Conservation (phyloP, 2,329 filamentous ascomycete species). For the Zasmidium citrigriseum region DNA sequence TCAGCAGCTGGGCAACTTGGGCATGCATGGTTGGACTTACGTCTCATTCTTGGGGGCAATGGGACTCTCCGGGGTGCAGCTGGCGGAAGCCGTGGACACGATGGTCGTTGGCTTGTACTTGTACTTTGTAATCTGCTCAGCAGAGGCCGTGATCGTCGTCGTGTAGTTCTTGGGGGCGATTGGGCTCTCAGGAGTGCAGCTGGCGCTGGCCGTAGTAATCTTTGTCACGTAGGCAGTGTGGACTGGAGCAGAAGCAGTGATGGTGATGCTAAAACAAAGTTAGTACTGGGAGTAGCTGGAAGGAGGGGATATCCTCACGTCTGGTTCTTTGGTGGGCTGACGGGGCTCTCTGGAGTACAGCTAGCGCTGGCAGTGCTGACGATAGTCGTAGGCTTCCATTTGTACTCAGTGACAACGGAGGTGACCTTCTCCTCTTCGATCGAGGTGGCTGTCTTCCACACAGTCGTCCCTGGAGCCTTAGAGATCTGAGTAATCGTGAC, state of each 20-base stretch:
- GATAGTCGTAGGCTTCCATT: conserved; percentile 1
- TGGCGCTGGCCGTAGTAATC: background rate
- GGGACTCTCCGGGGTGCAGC: background rate
- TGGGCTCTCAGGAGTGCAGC: background rate
- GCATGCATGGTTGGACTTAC: no score
- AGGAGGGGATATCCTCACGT: background rate
- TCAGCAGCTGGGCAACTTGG: no score
- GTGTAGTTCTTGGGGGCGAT: background rate
- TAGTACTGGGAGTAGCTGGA: background rate
- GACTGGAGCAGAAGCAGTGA: background rate
- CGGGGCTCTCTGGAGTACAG: background rate
- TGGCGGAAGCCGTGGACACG: background rate
- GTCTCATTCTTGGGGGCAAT: background rate
- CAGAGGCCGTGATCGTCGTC: background rate
- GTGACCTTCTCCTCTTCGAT: background rate
- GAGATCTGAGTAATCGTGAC: conserved; percentile 1
- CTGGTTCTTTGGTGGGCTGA: background rate
- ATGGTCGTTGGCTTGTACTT: background rate
- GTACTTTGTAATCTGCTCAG: background rate
- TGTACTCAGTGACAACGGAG: background rate
- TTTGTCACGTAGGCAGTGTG: background rate
- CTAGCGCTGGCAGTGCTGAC: background rate
- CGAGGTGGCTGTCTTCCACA: background rate
- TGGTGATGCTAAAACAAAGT: background rate
- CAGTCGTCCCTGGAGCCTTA: background rate